Conservation (phyloP, 306 rosid species). For the Cercis canadensis region DNA sequence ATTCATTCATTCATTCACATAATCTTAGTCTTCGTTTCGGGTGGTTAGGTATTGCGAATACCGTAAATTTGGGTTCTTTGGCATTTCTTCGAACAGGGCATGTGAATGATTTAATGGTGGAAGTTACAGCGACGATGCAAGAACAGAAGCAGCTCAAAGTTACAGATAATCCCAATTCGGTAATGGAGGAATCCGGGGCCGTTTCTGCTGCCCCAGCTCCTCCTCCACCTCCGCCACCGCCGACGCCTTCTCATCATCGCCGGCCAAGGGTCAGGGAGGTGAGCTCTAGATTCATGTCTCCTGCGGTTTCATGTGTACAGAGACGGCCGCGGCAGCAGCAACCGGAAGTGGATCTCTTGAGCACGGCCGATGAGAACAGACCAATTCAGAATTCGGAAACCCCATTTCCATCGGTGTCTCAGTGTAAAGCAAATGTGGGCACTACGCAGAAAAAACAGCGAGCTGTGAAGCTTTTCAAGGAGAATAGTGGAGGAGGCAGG, state of each 20-base stretch:
- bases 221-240: slow-evolving; percentile 59
- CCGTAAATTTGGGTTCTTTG: too few relatives aligned
- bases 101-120: slow-evolving; percentile 38
- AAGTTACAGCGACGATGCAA: slow-evolving; percentile 26
- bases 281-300: slow-evolving; percentile 88
- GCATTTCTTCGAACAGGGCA: neutral
- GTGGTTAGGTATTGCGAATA: too few relatives aligned
- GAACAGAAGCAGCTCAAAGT: slow-evolving; percentile 12
- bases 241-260: slow-evolving; percentile 49
- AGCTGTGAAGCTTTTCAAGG: slow-evolving; percentile 56
- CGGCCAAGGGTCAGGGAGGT: slow-evolving; percentile 90
- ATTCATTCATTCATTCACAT: neutral
- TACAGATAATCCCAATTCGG: slow-evolving; percentile 29
- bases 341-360: slow-evolving; percentile 53
- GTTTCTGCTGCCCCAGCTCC: slow-evolving; percentile 40
- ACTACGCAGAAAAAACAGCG: slow-evolving; percentile 54
- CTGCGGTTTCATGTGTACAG: slow-evolving; percentile 42
- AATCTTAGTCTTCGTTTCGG: slow-evolving; percentile 3
- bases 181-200: neutral
- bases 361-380: slow-evolving; percentile 54
- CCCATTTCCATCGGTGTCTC: slow-evolving; percentile 47
- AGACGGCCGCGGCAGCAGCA: slow-evolving; percentile 51
- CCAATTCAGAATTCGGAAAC: slow-evolving; percentile 58
- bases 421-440: slow-evolving; percentile 29
- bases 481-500: slow-evolving; percentile 53